Conservation (phyloP, 2,329 filamentous ascomycete genomes). For the Uncinocarpus reesii region DNA sequence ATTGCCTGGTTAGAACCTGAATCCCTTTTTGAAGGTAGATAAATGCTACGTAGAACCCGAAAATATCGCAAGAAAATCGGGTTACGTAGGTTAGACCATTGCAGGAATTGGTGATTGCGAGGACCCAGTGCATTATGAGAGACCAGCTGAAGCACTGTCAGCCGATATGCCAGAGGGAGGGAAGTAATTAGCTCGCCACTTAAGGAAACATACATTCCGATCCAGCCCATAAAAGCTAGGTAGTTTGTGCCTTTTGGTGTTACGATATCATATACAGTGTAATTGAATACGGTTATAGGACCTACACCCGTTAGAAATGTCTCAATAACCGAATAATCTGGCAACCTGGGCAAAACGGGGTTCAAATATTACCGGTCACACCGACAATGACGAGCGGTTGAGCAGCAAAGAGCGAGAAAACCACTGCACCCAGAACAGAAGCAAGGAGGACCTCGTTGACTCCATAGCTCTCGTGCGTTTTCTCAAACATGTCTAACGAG, state of each 20-base stretch:
- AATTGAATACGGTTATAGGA: constrained; percentile 91
- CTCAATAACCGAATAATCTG: too few relatives aligned
- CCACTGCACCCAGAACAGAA: constrained; percentile 69
- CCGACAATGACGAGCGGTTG: constrained; percentile 86
- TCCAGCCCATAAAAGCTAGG: constrained; percentile 84
- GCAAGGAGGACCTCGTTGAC: constrained; percentile 86
- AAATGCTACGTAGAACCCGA: constrained; percentile 85
- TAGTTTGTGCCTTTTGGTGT: constrained; percentile 66
- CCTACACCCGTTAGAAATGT: too few relatives aligned
- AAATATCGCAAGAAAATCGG: constrained; percentile 84
- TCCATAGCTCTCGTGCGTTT: constrained; percentile 72
- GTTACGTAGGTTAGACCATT: constrained; percentile 84
- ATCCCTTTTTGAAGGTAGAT: constrained; percentile 89
- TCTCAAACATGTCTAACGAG: constrained; percentile 86
- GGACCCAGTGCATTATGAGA: constrained; percentile 70
- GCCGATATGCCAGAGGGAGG: background rate
- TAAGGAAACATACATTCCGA: constrained; percentile 54
- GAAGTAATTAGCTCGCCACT: background rate
- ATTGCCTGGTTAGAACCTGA: constrained; percentile 70
- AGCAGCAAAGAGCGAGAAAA: constrained; percentile 68
- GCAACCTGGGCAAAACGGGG: too few relatives aligned
- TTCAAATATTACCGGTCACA: constrained; percentile 53
- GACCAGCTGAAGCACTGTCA: constrained; percentile 52
- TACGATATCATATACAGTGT: constrained; percentile 87
- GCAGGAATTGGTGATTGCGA: constrained; percentile 76